Percentiles rank a stretch among this genome's conserved stretches.
Conservation (phyloP, 75 land plant species). For the Isoetes taiwanensis region DNA sequence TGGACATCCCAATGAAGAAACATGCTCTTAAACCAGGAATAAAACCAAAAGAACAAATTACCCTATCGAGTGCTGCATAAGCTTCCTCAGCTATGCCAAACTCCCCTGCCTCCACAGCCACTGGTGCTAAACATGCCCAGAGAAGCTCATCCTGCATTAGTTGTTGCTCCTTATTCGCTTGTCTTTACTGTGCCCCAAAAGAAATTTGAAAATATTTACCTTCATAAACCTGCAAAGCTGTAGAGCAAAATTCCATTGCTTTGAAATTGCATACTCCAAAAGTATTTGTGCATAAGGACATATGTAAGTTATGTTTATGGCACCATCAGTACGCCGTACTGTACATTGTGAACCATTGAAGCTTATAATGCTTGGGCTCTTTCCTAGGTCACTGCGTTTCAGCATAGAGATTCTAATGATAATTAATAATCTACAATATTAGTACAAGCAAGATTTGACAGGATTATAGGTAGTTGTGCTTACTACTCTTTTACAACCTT, state of each 20-base stretch:
- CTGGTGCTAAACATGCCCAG: conserved; percentile 22
- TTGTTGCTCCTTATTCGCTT: neutral
- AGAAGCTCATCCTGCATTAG: conserved; percentile 22
- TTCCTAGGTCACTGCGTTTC: conserved; percentile 15
- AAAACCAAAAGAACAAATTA: neutral
- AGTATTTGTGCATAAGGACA: conserved; percentile 23
- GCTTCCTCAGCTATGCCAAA: conserved; percentile 22
- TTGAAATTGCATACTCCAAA: conserved; percentile 16
- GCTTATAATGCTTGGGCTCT: conserved; percentile 18
- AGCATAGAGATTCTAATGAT: neutral
- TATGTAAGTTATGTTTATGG: conserved; percentile 7
- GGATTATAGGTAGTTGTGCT: neutral
- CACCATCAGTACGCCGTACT: conserved; percentile 21
- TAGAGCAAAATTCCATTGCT: conserved; percentile 21
- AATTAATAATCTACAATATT: neutral
- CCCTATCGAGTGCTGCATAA: conserved; percentile 28
- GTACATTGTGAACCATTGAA: conserved; percentile 14
- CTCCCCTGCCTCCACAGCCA: conserved; percentile 17
- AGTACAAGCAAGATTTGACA: neutral
- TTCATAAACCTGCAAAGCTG: conserved; percentile 20
- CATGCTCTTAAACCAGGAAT: neutral
- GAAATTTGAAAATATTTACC: neutral
- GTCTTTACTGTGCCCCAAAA: neutral
- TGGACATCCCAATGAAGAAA: neutral
- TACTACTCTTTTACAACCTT: conserved; percentile 25